Percentiles rank a stretch among this genome's conserved stretches.
Evolutionary conservation across 306 rosid species (phyloP).

Genomic region (Dalbergia cultrata): DNA sequence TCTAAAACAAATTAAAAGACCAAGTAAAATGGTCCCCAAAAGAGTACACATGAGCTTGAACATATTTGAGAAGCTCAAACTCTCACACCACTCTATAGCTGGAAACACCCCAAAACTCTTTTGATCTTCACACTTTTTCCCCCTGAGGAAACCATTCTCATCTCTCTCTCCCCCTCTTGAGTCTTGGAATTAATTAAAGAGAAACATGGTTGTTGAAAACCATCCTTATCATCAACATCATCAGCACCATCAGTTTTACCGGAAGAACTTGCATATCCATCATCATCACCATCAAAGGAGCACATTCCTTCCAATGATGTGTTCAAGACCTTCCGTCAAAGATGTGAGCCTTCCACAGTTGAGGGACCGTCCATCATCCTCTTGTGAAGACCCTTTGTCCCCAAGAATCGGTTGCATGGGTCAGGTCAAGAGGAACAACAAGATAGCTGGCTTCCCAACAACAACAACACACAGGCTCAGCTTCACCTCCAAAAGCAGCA

Average conservation of each 20-base stretch:
- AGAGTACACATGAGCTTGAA: neutral
- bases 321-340: slow-evolving; percentile 75
- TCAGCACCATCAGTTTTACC: slow-evolving; percentile 34
- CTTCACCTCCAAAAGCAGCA: slow-evolving; percentile 37
- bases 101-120: too few relatives aligned
- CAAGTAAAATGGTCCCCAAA: slow-evolving; percentile 9
- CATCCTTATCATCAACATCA: slow-evolving; percentile 37
- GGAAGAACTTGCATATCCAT: slow-evolving; percentile 35
- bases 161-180: neutral
- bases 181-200: neutral
- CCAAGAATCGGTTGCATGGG: slow-evolving; percentile 97
- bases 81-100: neutral
- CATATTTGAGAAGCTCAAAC: neutral
- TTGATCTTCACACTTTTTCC: neutral
- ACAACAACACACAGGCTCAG: slow-evolving; percentile 45
- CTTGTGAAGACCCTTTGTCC: slow-evolving; percentile 68
- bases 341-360: slow-evolving; percentile 61
- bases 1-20: slow-evolving; percentile 13
- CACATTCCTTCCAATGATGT: slow-evolving; percentile 87
- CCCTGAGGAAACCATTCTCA: slow-evolving; percentile 13
- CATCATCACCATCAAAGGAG: slow-evolving; percentile 53
- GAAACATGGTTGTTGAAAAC: slow-evolving; percentile 59
- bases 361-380: slow-evolving; percentile 31
- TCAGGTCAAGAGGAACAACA: slow-evolving; percentile 90
- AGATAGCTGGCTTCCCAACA: slow-evolving; percentile 65